Evolutionary conservation across 148 eudicot genomes (phyloP), one percentile per base, ranked within the genome.

Genomic region (Chenopodium suecicum): DNA sequence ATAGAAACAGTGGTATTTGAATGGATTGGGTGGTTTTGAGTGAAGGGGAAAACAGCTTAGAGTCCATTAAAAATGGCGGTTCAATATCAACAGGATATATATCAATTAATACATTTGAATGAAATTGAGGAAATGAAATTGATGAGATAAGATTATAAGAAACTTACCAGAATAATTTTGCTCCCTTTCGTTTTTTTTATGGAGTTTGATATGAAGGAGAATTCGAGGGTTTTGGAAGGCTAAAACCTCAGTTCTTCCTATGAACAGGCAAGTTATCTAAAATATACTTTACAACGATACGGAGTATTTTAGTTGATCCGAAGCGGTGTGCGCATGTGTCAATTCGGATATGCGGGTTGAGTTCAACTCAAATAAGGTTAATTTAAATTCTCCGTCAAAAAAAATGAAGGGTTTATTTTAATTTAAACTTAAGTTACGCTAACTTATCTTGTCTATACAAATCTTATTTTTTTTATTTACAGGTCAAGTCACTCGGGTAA

Each of bases 1-100:
- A 89, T 50, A 91, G 44, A 27, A 82, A 87, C 50, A 90, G 85
- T 67, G 98, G 97, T 29, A 86, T 58, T 34, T 88, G 77, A 56
- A 86, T 67, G n/a, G 89, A 85, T 66, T 87, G 90, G 58, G 87
- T 79, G 29, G 85, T 67, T 79, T 82, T 90, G 19, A 85, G 86
- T 29, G 88, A 84, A 58, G 84, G 85, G 34, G 83, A 19, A 31
- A 86, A 86, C 37, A 91, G 32, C 31, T 86, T 92, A 67, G 89
- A 75, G 44, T 92, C 98, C 98, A 94, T 94, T 25, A 65, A 16
- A 56, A 84, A 41, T 74, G 65, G 64, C 25, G 50, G 37, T 9
- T 25, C 46, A 76, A 77, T 48, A 72, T 29, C 52, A 84, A 73
- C 8, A 58, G 82, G 72, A 73, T 56, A 56, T 56, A 73, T 56